Evolutionary conservation across 441 rosid species (phyloP).

Genomic region (Pelargonium exstipulatum): DNA sequence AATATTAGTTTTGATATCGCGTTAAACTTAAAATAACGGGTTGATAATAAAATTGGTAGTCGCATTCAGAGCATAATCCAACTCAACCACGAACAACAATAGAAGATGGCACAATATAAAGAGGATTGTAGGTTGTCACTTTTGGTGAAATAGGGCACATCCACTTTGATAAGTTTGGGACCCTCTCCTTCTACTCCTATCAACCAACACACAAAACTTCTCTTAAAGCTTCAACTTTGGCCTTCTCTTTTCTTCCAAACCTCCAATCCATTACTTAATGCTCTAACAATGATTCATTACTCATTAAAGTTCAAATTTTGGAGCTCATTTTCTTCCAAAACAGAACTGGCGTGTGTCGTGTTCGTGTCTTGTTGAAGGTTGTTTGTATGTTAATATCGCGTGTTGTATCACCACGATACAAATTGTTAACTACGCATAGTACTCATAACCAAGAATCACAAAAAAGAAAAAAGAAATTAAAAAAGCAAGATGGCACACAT

Average conservation of each 20-base stretch:
- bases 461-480: neutral
- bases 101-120: neutral
- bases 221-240: neutral
- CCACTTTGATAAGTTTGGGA: neutral
- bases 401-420: too few species aligned
- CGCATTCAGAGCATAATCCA: neutral
- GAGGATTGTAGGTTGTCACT: neutral
- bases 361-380: neutral
- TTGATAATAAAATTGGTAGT: too few species aligned
- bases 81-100: neutral
- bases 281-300: neutral
- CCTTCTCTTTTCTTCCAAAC: neutral
- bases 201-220: neutral
- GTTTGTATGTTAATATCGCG: too few species aligned
- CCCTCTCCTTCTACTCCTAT: neutral
- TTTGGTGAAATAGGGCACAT: neutral
- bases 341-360: neutral
- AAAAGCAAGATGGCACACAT: slow-evolving; percentile 14
- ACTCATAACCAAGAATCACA: too few species aligned
- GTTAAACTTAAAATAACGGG: too few species aligned
- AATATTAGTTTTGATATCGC: too few species aligned
- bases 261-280: neutral
- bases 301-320: neutral
- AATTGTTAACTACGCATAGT: too few species aligned
- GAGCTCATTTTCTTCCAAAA: neutral